phyloP scores from a whole-genome alignment of 148 eudicot species.

The Chenopodium suecicum region DNA sequence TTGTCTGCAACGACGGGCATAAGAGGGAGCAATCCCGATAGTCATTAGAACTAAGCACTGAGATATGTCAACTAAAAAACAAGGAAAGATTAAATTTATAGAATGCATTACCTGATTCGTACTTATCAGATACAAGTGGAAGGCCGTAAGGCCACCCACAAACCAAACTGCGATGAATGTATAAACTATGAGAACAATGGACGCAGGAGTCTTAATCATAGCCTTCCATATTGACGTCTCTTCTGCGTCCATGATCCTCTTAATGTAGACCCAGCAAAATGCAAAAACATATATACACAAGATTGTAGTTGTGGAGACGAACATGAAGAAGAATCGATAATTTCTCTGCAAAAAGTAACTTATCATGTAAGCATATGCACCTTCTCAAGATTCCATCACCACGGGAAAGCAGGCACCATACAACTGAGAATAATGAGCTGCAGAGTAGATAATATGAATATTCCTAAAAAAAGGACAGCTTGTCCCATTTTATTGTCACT shows the following conservation, averaged over 20 bases:
- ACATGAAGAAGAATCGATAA: conserved; percentile 98
- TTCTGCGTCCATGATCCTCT: conserved; percentile 67
- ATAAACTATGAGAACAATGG: conserved; percentile 79
- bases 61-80: not conserved
- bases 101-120: conserved; percentile 71
- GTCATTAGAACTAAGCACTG: not conserved
- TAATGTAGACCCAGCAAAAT: conserved; percentile 96
- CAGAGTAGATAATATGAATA: not conserved
- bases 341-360: conserved; percentile 59
- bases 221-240: conserved; percentile 79
- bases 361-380: not conserved
- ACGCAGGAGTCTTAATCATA: conserved; percentile 91
- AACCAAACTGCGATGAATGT: conserved; percentile 95
- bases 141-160: conserved; percentile 94
- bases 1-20: conserved; percentile 59
- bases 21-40: not conserved
- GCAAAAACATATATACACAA: conserved; percentile 82
- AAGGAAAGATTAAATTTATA: not conserved
- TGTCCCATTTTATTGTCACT: not conserved
- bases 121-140: conserved; percentile 89
- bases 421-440: not conserved
- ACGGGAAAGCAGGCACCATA: not conserved
- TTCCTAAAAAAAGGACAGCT: too few relatives aligned
- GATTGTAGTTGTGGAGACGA: conserved; percentile 82
- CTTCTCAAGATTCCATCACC: not conserved